These are phyloP conservation scores for Verticillium isaacii DNA, from an alignment of 2,329 filamentous ascomycete genomes.

Conservation along the genomic window DNA sequence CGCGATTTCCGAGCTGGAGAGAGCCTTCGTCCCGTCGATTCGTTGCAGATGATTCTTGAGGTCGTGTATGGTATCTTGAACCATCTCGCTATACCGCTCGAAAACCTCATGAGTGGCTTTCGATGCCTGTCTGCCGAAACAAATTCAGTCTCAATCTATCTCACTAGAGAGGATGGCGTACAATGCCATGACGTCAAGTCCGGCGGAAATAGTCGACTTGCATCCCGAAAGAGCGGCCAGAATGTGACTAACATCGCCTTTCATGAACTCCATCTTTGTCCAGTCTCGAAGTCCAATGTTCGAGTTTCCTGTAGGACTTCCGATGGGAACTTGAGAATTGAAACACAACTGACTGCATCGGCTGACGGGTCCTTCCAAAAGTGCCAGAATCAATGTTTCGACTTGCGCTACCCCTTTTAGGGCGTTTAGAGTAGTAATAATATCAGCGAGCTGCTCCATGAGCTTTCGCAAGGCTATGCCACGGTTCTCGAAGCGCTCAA, in stretches of 20 bases:
- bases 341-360: slow-evolving; percentile 29
- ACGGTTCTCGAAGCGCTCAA: slow-evolving; percentile 27
- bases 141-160: slow-evolving; percentile 6
- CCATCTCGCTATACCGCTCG: slow-evolving; percentile 31
- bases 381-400: slow-evolving; percentile 20
- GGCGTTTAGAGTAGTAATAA: slow-evolving; percentile 23
- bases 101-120: slow-evolving; percentile 25
- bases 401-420: slow-evolving; percentile 18
- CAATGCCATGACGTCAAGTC: slow-evolving; percentile 26
- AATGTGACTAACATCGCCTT: slow-evolving; percentile 31
- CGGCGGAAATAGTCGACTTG: slow-evolving; percentile 32
- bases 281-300: slow-evolving; percentile 26
- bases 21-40: slow-evolving; percentile 29
- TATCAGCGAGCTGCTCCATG: slow-evolving; percentile 25
- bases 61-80: slow-evolving; percentile 27
- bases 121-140: slow-evolving; percentile 20
- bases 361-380: slow-evolving; percentile 28
- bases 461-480: slow-evolving; percentile 27
- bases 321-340: slow-evolving; percentile 30
- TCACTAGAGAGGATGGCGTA: slow-evolving; percentile 21
- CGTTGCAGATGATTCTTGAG: slow-evolving; percentile 27
- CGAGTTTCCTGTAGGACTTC: slow-evolving; percentile 25
- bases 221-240: slow-evolving; percentile 30
- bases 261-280: slow-evolving; percentile 37
- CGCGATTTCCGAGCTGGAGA: slow-evolving; percentile 12